phyloP scores from a whole-genome alignment of 192 early-diverging fungal genomes.

The Irineochytrium annulatum region DNA sequence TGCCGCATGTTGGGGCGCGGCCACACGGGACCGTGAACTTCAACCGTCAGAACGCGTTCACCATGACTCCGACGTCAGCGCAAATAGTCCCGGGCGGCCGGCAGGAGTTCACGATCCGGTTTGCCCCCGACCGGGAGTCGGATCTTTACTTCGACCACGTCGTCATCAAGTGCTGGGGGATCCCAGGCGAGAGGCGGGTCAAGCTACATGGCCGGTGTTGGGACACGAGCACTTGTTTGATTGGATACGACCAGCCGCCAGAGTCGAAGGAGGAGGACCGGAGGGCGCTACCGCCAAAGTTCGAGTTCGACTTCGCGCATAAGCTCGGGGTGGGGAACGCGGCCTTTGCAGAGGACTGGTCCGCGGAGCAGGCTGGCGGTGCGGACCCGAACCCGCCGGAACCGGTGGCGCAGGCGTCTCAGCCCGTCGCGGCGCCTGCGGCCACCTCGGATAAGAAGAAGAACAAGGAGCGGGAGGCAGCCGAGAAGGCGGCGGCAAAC shows the following conservation, averaged over 20 bases:
- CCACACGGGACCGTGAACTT: conserved; percentile 14
- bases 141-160: conserved; percentile 32
- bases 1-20: neutral
- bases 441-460: conserved; percentile 7
- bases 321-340: conserved; percentile 5
- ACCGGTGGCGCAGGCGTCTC: neutral
- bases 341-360: neutral
- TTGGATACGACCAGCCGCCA: conserved; percentile 40
- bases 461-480: neutral
- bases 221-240: conserved; percentile 33
- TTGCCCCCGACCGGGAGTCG: conserved; percentile 30
- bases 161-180: conserved; percentile 13
- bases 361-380: neutral
- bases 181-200: neutral
- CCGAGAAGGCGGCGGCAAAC: neutral
- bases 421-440: neutral
- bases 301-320: conserved; percentile 22
- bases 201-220: conserved; percentile 40
- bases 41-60: conserved; percentile 22
- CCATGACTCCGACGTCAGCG: conserved; percentile 8
- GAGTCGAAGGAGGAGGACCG: neutral
- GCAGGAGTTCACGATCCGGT: conserved; percentile 35
- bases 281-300: neutral
- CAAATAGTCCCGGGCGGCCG: conserved; percentile 12
- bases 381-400: neutral